Evolutionary conservation across 306 rosid species (phyloP).

Genomic region (Hippophae gyantsensis): DNA sequence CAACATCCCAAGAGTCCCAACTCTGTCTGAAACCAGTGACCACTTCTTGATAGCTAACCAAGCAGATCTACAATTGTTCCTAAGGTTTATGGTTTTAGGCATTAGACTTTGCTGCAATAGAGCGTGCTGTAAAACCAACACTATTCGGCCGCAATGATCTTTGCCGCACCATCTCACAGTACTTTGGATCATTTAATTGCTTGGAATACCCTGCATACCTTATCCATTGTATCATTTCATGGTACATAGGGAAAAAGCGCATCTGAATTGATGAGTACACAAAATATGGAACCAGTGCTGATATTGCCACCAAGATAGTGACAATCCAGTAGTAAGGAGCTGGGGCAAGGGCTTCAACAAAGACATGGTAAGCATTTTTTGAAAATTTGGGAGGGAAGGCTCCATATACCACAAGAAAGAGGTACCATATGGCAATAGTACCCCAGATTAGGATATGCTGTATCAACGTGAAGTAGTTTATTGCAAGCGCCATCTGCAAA

Average conservation of each 20-base stretch:
- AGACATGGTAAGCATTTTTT: constrained; percentile 57
- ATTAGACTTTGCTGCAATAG: constrained; percentile 45
- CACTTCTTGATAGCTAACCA: constrained; percentile 13
- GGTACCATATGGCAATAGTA: constrained; percentile 63
- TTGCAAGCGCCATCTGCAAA: constrained; percentile 79
- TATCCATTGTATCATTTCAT: constrained; percentile 65
- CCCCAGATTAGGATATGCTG: constrained; percentile 94
- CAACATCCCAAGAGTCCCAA: not conserved
- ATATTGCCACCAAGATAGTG: constrained; percentile 47
- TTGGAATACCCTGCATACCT: constrained; percentile 44
- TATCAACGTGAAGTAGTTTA: constrained; percentile 85
- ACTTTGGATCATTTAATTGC: constrained; percentile 41
- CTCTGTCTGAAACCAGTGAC: constrained; percentile 10
- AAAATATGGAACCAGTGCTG: constrained; percentile 71
- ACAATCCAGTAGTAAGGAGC: constrained; percentile 65
- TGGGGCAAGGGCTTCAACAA: constrained; percentile 70
- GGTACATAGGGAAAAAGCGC: constrained; percentile 85
- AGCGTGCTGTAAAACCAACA: constrained; percentile 74
- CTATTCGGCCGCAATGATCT: constrained; percentile 37
- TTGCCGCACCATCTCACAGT: constrained; percentile 40
- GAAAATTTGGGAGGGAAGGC: constrained; percentile 46
- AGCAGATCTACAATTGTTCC: constrained; percentile 16
- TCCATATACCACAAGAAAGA: constrained; percentile 67
- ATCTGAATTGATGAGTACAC: constrained; percentile 55
- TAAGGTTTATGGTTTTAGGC: constrained; percentile 12